Base-by-base conservation (phyloP, 352 stramenopile genomes). In the Aphanomyces euteiches region DNA sequence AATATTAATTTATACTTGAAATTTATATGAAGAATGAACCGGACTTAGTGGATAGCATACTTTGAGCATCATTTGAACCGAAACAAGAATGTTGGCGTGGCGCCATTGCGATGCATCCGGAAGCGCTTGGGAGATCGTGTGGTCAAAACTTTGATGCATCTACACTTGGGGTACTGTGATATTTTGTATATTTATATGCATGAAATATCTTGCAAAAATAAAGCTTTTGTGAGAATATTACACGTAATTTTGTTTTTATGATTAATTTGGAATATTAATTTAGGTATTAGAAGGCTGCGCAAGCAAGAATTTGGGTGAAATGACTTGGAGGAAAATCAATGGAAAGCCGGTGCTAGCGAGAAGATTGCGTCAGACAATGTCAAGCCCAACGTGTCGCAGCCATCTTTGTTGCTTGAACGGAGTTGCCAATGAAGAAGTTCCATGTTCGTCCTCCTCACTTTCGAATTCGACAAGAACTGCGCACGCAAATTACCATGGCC, bases 381-480 rank as follows among this genome's bases (percentile, higher is more conserved):
- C 2, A n/a, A 50, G 43, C 43, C 17, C 43, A 50, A 50, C 43
- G 17, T n/a, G 17, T n/a, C 43, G 10, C 10, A 12, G 43, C 43
- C 43, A 50, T 12, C 43, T n/a, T 50, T n/a, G 43, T n/a, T 50
- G 43, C 17, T n/a, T n/a, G 43, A 50, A n/a, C 43, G 43, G 17
- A 50, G 10, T n/a, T 50, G 43, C 10, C 43, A 50, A 50, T 50
- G 43, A 50, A 50, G 10, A 50, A n/a, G 10, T 50, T n/a, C 10
- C 43, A 50, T 28, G 28, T 28, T 28, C 28, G 28, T 28, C 28
- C 28, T 28, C 10, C 43, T 50, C 43, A 50, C 17, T 50, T 50
- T 50, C 43, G 43, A 50, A 50, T 50, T 50, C 43, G 28, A 28
- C 28, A 53, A 53, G 45, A 58, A 61, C 54, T 40, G 36, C 7